Conservation (phyloP, 116 monocot genomes). For the Dioscorea cayenensis region DNA sequence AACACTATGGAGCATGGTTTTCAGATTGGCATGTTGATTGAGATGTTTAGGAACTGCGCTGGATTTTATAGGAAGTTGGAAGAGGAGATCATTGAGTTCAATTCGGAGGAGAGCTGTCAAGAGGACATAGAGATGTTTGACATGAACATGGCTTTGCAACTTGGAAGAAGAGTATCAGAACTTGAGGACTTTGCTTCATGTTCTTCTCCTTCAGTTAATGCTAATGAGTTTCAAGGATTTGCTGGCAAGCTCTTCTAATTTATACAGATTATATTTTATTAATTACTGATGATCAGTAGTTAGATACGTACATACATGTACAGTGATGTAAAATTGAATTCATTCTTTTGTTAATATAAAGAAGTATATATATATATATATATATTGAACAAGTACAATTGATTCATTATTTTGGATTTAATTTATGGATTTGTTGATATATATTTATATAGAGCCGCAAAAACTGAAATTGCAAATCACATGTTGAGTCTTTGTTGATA, state of each 20-base stretch:
- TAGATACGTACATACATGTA: no score
- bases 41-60: slow-evolving; percentile 59
- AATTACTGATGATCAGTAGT: no score
- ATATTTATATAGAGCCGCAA: no score
- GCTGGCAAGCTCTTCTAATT: slow-evolving; percentile 63
- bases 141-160: slow-evolving; percentile 53
- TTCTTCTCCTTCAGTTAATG: slow-evolving; percentile 13
- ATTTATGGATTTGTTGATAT: no score
- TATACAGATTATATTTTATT: no score
- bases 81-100: slow-evolving; percentile 52
- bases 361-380: no score
- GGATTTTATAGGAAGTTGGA: slow-evolving; percentile 47
- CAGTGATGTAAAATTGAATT: no score
- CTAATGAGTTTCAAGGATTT: slow-evolving; percentile 27
- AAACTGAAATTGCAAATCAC: no score
- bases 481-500: no score
- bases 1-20: slow-evolving; percentile 67
- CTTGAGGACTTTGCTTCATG: slow-evolving; percentile 22
- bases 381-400: no score
- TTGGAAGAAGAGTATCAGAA: slow-evolving; percentile 50
- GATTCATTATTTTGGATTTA: no score
- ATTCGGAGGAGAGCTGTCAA: slow-evolving; percentile 27
- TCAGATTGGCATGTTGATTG: slow-evolving; percentile 80
- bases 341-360: no score
- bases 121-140: slow-evolving; percentile 59